These are phyloP conservation scores for Graphiopsis chlorocephala DNA, from an alignment of 2,329 filamentous ascomycete species.

Conservation along the genomic window DNA sequence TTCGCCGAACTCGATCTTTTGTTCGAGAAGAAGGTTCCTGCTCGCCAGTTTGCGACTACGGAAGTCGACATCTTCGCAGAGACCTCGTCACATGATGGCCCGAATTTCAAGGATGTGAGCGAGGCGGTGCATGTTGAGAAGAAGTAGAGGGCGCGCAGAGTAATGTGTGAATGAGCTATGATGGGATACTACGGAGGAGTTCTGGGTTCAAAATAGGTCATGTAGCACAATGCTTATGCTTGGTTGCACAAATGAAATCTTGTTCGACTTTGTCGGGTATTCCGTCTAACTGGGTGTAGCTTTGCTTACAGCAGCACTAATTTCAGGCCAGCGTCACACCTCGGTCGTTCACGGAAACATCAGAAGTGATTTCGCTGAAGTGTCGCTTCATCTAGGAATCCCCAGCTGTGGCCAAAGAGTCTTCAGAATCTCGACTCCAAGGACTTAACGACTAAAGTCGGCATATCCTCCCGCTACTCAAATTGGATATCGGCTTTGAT, in stretches of 20 bases:
- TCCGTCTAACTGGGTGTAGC: not conserved
- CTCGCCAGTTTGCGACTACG: constrained; percentile 67
- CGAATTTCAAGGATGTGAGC: not conserved
- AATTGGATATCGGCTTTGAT: not conserved
- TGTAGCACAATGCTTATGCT: not conserved
- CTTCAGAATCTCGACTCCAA: not conserved
- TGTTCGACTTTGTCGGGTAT: not conserved
- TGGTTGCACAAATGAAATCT: not conserved
- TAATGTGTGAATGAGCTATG: not conserved
- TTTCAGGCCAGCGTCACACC: not conserved
- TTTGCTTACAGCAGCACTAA: not conserved
- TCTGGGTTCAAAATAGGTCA: not conserved
- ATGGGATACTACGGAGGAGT: not conserved
- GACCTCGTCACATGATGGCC: not conserved
- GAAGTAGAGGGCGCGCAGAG: not conserved
- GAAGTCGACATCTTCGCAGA: constrained; percentile 54
- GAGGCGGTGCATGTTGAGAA: not conserved
- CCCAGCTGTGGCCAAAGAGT: not conserved
- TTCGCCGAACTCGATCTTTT: constrained; percentile 85
- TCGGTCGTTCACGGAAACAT: not conserved
- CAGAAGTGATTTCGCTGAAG: too few relatives aligned
- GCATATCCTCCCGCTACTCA: not conserved
- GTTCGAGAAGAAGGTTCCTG: constrained; percentile 70
- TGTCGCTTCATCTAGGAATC: too few relatives aligned
- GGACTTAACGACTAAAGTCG: not conserved